phyloP scores from a whole-genome alignment of 2,329 filamentous ascomycete genomes.

The Fusarium veterinarium region DNA sequence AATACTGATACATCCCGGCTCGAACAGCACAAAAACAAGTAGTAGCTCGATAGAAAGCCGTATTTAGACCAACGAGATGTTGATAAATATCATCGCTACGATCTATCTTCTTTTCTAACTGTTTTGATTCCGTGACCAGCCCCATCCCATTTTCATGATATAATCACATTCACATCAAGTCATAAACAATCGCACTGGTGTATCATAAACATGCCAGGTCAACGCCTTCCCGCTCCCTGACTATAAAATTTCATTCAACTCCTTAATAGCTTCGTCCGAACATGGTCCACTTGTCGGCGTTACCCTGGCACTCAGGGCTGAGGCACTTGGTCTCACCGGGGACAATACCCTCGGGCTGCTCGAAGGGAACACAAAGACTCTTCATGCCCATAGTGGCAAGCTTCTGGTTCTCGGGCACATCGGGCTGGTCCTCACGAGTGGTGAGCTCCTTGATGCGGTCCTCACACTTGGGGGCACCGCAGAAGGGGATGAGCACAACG shows the following conservation, averaged over 20 bases:
- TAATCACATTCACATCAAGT: conserved; percentile 44
- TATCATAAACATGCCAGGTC: conserved; percentile 46
- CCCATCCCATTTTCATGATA: conserved; percentile 41
- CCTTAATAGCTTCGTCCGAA: conserved; percentile 80
- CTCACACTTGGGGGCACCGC: conserved; percentile 83
- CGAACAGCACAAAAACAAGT: background rate
- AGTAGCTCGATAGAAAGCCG: background rate
- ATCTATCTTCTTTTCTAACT: conserved; percentile 41
- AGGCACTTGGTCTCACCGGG: conserved; percentile 89
- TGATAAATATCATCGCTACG: conserved; percentile 28
- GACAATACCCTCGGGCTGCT: conserved; percentile 84
- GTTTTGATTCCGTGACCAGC: conserved; percentile 28
- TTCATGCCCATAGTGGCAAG: conserved; percentile 73
- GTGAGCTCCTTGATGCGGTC: conserved; percentile 95
- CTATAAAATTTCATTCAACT: conserved; percentile 31
- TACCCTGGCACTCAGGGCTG: conserved; percentile 83
- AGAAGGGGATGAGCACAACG: conserved; percentile 91
- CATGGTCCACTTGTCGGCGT: conserved; percentile 90
- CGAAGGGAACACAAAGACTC: conserved; percentile 79
- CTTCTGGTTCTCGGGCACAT: conserved; percentile 64
- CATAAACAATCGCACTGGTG: conserved; percentile 46
- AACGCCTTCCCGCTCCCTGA: conserved; percentile 45
- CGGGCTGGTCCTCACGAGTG: conserved; percentile 73
- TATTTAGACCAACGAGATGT: conserved; percentile 29
- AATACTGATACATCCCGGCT: background rate